A percentile compares a stretch with the other conserved stretches of the same genome.
phyloP scores from a whole-genome alignment of 306 rosid species.

The Malus orientalis region DNA sequence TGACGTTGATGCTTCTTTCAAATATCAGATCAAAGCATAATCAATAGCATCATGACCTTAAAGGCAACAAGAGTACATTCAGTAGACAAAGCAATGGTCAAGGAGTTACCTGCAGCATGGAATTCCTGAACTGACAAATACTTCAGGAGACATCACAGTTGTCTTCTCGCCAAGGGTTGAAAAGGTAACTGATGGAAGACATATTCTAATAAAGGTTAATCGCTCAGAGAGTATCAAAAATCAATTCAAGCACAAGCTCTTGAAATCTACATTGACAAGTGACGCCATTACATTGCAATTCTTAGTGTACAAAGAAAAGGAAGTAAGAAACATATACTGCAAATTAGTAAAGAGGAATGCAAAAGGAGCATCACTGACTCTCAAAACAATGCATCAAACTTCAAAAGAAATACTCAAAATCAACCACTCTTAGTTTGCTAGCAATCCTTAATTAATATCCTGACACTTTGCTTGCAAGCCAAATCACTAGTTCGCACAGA shows the following conservation, averaged over 20 bases:
- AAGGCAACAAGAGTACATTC: conserved; percentile 10
- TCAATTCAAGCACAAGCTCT: conserved; percentile 9
- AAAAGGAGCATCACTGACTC: neutral
- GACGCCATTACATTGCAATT: neutral
- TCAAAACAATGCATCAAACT: neutral
- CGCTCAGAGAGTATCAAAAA: conserved; percentile 9
- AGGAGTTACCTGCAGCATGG: conserved; percentile 92
- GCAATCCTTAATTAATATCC: neutral
- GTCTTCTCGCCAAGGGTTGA: conserved; percentile 93
- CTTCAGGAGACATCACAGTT: conserved; percentile 97
- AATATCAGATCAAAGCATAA: conserved; percentile 12
- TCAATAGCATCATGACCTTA: conserved; percentile 11
- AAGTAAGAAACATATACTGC: neutral
- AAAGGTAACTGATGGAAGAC: conserved; percentile 66
- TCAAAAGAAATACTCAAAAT: conserved; percentile 5
- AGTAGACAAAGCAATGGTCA: conserved; percentile 7
- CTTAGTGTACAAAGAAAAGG: neutral
- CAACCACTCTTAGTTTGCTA: neutral
- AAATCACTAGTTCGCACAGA: neutral
- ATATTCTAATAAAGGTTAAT: conserved; percentile 9
- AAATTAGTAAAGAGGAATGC: neutral
- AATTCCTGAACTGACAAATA: conserved; percentile 70
- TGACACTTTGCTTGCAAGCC: neutral
- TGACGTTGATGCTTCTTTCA: neutral
- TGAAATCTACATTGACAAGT: neutral